Conservation (phyloP, 495 filamentous ascomycete genomes). For the Penicillium cosmopolitanum region DNA sequence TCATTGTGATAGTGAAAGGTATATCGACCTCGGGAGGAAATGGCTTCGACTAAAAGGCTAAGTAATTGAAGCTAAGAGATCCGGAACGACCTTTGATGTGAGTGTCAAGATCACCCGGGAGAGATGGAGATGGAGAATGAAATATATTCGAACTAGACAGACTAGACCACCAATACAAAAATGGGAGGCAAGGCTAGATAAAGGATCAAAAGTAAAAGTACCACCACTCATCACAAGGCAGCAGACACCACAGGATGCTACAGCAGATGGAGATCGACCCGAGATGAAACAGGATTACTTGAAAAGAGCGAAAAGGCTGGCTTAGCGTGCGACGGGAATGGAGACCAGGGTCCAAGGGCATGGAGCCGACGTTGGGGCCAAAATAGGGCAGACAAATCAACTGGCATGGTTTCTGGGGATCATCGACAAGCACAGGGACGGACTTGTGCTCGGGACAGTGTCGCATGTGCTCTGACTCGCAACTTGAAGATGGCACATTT, state of each 20-base stretch:
- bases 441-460: neutral
- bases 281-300: constrained; percentile 9
- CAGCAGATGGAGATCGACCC: constrained; percentile 7
- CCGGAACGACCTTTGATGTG: too few relatives aligned
- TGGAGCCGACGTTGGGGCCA: neutral
- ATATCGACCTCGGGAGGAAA: neutral
- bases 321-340: neutral
- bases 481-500: too few relatives aligned
- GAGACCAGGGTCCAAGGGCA: neutral
- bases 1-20: constrained; percentile 8
- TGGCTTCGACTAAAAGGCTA: neutral
- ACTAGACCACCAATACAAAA: neutral
- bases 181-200: neutral
- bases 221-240: neutral
- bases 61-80: neutral
- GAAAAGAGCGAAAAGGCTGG: neutral
- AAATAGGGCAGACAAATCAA: neutral
- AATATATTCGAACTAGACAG: neutral
- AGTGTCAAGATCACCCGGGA: neutral
- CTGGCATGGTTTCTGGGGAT: neutral
- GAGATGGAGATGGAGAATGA: neutral
- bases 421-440: neutral
- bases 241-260: neutral
- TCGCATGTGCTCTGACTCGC: neutral
- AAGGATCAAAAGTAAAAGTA: neutral